phyloP scores from a whole-genome alignment of 441 rosid species.

The Adansonia madagascariensis region DNA sequence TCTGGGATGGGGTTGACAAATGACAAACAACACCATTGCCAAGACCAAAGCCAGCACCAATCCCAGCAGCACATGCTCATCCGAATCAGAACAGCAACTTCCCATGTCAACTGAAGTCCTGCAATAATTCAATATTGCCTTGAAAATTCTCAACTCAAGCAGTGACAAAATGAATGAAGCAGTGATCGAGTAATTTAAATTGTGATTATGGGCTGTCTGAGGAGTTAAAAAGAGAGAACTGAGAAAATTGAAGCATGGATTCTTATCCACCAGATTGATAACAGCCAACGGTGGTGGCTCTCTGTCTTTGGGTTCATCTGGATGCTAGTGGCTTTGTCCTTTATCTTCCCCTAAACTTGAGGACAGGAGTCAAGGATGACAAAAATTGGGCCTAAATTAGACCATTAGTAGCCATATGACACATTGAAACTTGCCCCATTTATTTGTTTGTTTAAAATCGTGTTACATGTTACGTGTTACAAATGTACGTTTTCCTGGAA shows the following conservation, averaged over 20 bases:
- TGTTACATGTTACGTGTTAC: not conserved
- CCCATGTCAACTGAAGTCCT: conserved; percentile 26
- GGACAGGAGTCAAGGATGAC: conserved; percentile 3
- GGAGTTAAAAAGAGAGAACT: too few species aligned
- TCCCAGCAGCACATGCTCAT: conserved; percentile 24
- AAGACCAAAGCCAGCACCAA: conserved; percentile 27
- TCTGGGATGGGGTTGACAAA: conserved; percentile 34
- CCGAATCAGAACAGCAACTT: conserved; percentile 29
- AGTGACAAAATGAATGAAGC: not conserved
- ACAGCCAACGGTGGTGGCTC: conserved; percentile 14
- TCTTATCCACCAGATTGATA: conserved; percentile 16
- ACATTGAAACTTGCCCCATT: not conserved
- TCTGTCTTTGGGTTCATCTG: not conserved
- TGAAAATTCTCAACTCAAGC: not conserved
- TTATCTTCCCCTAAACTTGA: not conserved
- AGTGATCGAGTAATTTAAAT: not conserved
- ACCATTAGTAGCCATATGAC: not conserved
- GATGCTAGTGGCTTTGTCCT: conserved; percentile 4
- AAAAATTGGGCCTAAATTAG: not conserved
- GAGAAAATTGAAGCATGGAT: not conserved
- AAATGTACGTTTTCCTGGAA: not conserved
- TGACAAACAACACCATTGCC: conserved; percentile 33
- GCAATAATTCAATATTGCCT: not conserved
- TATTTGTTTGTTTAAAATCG: too few species aligned
- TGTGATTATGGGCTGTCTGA: too few species aligned